Conservation (phyloP, 495 filamentous ascomycete species). For the Hypoxylon crocopeplum region DNA sequence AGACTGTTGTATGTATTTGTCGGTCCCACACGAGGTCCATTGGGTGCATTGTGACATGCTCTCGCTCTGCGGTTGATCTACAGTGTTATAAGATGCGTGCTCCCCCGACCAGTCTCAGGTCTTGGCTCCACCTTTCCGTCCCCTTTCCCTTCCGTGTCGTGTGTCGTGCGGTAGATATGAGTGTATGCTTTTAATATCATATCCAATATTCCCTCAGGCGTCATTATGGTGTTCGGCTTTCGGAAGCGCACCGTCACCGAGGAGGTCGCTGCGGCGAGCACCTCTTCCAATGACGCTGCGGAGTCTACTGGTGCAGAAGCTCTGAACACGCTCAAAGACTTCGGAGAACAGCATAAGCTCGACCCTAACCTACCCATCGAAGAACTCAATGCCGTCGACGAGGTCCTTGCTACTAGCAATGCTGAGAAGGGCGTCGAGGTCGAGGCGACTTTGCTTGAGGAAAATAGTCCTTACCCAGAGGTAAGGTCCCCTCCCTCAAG, state of each 20-base stretch:
- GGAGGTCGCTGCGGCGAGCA: conserved; percentile 32
- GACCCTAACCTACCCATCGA: conserved; percentile 73
- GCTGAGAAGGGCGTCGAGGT: conserved; percentile 60
- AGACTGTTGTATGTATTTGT: background rate
- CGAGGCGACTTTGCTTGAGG: conserved; percentile 63
- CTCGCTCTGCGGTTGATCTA: too few species aligned
- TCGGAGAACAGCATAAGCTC: conserved; percentile 69
- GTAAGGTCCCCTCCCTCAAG: conserved; percentile 47
- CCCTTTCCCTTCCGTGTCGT: background rate
- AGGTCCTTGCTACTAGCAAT: conserved; percentile 62
- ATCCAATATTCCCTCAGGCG: background rate
- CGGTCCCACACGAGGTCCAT: background rate
- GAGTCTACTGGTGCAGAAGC: conserved; percentile 36
- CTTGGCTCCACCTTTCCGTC: background rate
- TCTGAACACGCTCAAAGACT: conserved; percentile 48
- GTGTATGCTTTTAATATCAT: conserved; percentile 3
- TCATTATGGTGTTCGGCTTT: conserved; percentile 36
- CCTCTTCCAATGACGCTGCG: conserved; percentile 27
- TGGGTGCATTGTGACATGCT: background rate
- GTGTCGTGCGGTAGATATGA: conserved; percentile 1
- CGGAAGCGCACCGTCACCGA: conserved; percentile 36
- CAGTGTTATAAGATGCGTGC: conserved; percentile 14
- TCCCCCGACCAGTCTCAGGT: conserved; percentile 3
- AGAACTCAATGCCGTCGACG: conserved; percentile 65
- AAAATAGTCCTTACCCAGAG: conserved; percentile 75